These are phyloP conservation scores for Lachancea meyersii DNA, from an alignment of 805 yeast genomes.

Conservation along the genomic window DNA sequence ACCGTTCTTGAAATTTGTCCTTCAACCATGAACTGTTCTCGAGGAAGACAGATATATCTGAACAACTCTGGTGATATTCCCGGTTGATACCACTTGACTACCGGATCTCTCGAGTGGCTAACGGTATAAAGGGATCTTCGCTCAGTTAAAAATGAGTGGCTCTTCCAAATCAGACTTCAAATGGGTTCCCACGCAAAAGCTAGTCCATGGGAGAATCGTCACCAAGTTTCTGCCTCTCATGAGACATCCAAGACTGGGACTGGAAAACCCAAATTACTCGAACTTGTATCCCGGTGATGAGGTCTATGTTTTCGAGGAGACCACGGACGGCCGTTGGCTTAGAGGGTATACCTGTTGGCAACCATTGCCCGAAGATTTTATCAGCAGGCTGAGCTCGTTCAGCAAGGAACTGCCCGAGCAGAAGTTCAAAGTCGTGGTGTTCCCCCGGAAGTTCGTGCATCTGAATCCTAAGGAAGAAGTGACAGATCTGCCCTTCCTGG, in stretches of 20 bases:
- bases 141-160: too few relatives aligned
- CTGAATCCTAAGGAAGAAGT: constrained; percentile 40
- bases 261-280: constrained; percentile 35
- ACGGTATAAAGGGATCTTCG: too few relatives aligned
- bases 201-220: constrained; percentile 40
- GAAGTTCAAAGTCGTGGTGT: constrained; percentile 46
- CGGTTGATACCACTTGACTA: not conserved
- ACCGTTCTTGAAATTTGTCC: not conserved
- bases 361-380: constrained; percentile 66
- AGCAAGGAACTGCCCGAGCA: constrained; percentile 58
- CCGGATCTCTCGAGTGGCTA: too few relatives aligned
- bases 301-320: constrained; percentile 64
- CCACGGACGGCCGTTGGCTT: constrained; percentile 55
- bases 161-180: constrained; percentile 5
- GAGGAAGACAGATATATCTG: not conserved
- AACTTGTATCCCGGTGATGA: constrained; percentile 74
- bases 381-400: constrained; percentile 46
- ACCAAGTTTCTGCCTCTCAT: constrained; percentile 44
- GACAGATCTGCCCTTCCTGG: constrained; percentile 27
- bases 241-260: constrained; percentile 31
- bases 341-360: constrained; percentile 67
- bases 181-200: constrained; percentile 45
- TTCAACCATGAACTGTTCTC: not conserved
- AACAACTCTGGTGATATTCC: not conserved
- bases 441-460: constrained; percentile 53